Evolutionary conservation across 805 yeast species (phyloP).

Genomic region (Yamadazyma endophytica): DNA sequence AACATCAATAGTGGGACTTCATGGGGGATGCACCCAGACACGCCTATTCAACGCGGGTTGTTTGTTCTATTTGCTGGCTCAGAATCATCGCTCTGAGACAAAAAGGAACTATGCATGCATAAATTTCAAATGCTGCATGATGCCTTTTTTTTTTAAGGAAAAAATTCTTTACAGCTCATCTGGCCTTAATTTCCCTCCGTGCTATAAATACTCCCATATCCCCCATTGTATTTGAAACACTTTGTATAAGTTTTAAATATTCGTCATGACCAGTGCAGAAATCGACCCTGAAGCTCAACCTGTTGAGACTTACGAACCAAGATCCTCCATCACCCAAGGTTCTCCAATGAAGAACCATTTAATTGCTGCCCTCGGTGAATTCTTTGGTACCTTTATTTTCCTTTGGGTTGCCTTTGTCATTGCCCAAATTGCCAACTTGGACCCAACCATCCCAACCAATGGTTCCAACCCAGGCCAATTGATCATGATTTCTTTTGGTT

Average conservation of each 20-base stretch:
- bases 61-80: too few relatives aligned
- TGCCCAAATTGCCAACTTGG: conserved; percentile 78
- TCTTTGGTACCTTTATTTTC: conserved; percentile 81
- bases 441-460: conserved; percentile 25
- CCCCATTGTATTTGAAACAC: too few relatives aligned
- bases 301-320: conserved; percentile 23
- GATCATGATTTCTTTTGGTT: conserved; percentile 79
- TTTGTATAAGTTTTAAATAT: conserved; percentile 1
- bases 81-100: too few relatives aligned
- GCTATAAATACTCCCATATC: conserved; percentile 1
- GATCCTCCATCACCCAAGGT: conserved; percentile 11
- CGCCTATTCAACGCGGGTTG: too few relatives aligned
- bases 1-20: too few relatives aligned
- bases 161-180: too few relatives aligned
- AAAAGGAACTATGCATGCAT: too few relatives aligned
- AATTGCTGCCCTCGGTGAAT: conserved; percentile 74
- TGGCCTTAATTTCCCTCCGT: not conserved
- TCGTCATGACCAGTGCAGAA: conserved; percentile 16
- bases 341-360: conserved; percentile 45
- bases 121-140: too few relatives aligned
- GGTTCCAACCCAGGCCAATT: conserved; percentile 64
- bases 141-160: too few relatives aligned
- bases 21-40: too few relatives aligned
- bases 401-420: conserved; percentile 77
- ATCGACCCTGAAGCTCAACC: conserved; percentile 27